phyloP scores from a whole-genome alignment of 139 green algal species.

The Haematococcus sp. region DNA sequence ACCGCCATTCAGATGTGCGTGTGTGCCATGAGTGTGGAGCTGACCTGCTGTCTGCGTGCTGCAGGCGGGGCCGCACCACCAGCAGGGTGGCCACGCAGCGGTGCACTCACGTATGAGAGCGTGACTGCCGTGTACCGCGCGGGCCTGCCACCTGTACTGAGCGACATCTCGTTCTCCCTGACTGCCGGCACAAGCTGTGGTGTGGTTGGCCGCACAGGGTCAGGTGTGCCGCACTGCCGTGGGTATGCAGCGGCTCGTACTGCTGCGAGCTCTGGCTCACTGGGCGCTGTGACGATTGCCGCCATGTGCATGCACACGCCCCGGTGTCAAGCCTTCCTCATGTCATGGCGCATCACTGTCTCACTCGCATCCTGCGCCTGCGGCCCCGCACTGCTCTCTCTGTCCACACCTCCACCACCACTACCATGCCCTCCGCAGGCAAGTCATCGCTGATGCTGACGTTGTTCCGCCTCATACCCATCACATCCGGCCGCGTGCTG shows the following conservation, averaged over 20 bases:
- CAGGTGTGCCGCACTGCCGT: too few relatives aligned
- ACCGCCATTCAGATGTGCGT: too few relatives aligned
- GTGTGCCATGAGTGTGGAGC: conserved; percentile 7
- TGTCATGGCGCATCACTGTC: too few relatives aligned
- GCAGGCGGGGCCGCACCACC: conserved; percentile 8
- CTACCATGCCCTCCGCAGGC: conserved; percentile 24
- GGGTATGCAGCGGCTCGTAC: too few relatives aligned
- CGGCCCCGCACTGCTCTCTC: too few relatives aligned
- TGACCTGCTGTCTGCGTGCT: not conserved
- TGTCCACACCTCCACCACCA: too few relatives aligned
- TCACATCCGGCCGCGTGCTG: conserved; percentile 58
- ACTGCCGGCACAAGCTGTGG: conserved; percentile 34
- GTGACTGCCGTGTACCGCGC: conserved; percentile 71
- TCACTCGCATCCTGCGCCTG: too few relatives aligned
- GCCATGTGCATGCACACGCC: too few relatives aligned
- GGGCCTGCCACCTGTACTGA: conserved; percentile 69
- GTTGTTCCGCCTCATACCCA: conserved; percentile 80
- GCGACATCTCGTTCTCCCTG: conserved; percentile 60
- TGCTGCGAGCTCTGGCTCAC: too few relatives aligned
- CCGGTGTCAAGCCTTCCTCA: too few relatives aligned
- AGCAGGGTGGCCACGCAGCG: conserved; percentile 60
- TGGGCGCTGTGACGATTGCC: too few relatives aligned
- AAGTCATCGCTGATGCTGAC: conserved; percentile 81
- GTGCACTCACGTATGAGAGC: conserved; percentile 43
- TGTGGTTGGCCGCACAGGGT: conserved; percentile 74